Percentiles rank a stretch among this genome's conserved stretches.
phyloP scores from a whole-genome alignment of 345 rosid genomes.

The Adansonia digitata region DNA sequence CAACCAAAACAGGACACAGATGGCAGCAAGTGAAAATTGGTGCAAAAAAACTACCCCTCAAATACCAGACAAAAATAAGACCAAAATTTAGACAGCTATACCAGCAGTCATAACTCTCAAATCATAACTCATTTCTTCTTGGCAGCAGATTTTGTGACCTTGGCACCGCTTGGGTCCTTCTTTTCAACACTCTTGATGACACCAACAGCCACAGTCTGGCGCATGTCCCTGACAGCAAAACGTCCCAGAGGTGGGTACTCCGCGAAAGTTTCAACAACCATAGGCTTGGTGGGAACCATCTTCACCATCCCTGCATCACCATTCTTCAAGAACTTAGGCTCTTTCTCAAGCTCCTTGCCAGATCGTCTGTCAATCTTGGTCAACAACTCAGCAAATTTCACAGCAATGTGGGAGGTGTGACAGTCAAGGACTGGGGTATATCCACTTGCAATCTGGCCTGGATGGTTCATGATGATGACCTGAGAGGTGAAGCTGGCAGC shows the following conservation, averaged over 20 bases:
- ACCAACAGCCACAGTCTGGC: conserved; percentile 29
- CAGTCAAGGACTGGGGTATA: conserved; percentile 26
- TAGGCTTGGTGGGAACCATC: conserved; percentile 30
- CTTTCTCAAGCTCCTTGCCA: conserved; percentile 29
- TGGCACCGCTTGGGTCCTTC: conserved; percentile 27
- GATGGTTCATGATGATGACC: conserved; percentile 32
- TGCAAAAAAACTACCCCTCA: neutral
- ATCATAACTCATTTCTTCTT: conserved; percentile 24
- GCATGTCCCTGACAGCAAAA: conserved; percentile 28
- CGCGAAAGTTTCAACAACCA: conserved; percentile 29
- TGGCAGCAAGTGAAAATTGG: neutral
- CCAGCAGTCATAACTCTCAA: neutral
- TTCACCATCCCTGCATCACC: conserved; percentile 28
- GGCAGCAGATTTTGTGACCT: conserved; percentile 27
- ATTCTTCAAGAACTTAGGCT: conserved; percentile 29
- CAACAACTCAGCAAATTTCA: conserved; percentile 20
- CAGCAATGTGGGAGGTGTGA: conserved; percentile 31
- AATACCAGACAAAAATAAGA: neutral
- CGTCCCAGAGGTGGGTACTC: conserved; percentile 27
- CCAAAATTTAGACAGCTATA: neutral
- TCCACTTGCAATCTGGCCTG: conserved; percentile 26
- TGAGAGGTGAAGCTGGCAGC: conserved; percentile 27
- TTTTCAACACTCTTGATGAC: conserved; percentile 29
- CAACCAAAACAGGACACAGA: neutral
- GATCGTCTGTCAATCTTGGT: conserved; percentile 31